Base-by-base conservation (phyloP, 352 stramenopile species). In the Phytopythium sindhum region DNA sequence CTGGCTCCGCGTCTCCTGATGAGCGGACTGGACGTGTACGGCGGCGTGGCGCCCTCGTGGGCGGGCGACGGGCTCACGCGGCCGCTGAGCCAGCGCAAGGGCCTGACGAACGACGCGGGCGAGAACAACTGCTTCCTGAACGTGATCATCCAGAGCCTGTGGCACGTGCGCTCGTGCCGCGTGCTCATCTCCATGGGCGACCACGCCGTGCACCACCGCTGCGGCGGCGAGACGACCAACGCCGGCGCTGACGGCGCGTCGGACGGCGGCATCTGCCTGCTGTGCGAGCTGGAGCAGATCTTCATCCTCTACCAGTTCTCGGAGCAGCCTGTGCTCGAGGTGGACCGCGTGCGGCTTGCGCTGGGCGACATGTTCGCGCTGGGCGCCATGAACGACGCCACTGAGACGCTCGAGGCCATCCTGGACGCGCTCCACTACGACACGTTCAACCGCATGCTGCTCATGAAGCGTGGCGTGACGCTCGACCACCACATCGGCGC, bases 41-140 rank as follows among this genome's bases (percentile, higher is more conserved):
- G 51, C 28, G 51, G 51, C 51, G 51, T 57, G 15, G 5, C 26
- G 51, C 51, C 51, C 51, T 4, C 51, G 51, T 57, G 28, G 51
- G 51, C 51, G n/a, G 51, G 15, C 51, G 51, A 57, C 29, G 29
- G 28, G 28, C 51, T 28, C 19, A 26, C 63, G 21, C 66, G 61
- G 3, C 69, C 66, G n/a, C 61, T 70, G 47, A 91, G 83, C 61
- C 81, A 70, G 23, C 84, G 84, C 69, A 91, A 95, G 65, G 89
- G 89, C 0, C 82, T 97, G 54, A 81, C 75, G 57, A 97, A 97
- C 77, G 80, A 93, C 9, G 50, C 84, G 23, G 89, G 89, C 60
- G 70, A 87, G 51, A 97, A 97, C 76, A 96, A 97, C 73, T 97
- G 89, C 76, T 97, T 96, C 71, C 75, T 97, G 5, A 97, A 97